Base-by-base conservation (phyloP, 352 stramenopile species). In the Globisporangium cystogenes region DNA sequence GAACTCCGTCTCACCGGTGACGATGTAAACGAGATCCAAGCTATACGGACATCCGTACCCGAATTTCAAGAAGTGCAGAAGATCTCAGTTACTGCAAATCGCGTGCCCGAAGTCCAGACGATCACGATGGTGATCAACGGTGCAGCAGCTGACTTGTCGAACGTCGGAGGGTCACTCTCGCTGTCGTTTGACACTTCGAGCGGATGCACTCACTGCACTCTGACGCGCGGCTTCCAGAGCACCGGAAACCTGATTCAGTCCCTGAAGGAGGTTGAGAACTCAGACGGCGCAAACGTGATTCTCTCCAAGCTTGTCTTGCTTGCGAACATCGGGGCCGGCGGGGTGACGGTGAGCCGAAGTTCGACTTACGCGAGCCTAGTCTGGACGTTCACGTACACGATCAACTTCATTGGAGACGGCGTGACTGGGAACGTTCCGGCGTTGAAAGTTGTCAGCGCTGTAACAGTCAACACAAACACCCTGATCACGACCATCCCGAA, bases 21-120 rank as follows among this genome's bases (percentile, higher is more conserved):
- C 51, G 86, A 97, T 62, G 49, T 96, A 16, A 89, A 98, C 51
- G 92, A 98, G 57, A 90, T 98, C 42, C 91, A 98, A 60, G 76
- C 90, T 0, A 67, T 98, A 18, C 80, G 82, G 21, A 87, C 93
- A 24, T 80, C 82, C 10, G 74, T 89, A 0, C 46, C 59, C 3
- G 77, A 95, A 54, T 60, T 82, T 36, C 62, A 84, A 23, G 95
- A 98, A 62, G 78, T 97, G 0, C 95, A 98, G 55, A 76, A 64
- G 2, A 73, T 98, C 18, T 62, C 76, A 56, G 72, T 98, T 15
- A 90, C 80, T 12, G 81, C 84, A 1, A 49, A 37, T 15, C 73
- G 86, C 4, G 60, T 76, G 1, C 65, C 74, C 40, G 88, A 97
- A 67, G 68, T 97, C 0, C 93, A 98, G 70, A 91, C 67, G 0